Percentiles rank a stretch among this genome's conserved stretches.
Conservation (phyloP, 2,329 filamentous ascomycete genomes). For the Alternaria rosae region DNA sequence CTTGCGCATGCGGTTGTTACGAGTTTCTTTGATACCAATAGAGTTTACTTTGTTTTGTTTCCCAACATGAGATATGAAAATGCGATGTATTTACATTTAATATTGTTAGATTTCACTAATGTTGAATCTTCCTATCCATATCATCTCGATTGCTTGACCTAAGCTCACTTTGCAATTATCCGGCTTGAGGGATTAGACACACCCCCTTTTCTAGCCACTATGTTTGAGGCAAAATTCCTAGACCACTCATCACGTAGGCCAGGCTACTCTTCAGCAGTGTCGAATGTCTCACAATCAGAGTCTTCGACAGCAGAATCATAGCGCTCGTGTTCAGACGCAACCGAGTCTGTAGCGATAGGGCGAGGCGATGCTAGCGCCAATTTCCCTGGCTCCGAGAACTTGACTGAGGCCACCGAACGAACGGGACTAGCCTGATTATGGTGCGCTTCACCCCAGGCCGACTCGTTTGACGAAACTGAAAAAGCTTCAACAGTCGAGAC, state of each 20-base stretch:
- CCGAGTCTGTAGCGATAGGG: background rate
- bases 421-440: background rate
- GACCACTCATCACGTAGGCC: too few species aligned
- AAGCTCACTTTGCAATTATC: background rate
- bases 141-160: background rate
- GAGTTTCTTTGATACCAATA: conserved; percentile 5
- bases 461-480: background rate
- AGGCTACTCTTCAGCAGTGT: background rate
- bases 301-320: background rate
- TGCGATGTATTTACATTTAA: background rate
- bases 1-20: background rate
- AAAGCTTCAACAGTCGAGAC: background rate
- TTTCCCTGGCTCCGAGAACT: conserved; percentile 1
- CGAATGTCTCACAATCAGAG: background rate
- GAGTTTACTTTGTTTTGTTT: background rate
- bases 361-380: background rate
- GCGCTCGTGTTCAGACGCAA: background rate
- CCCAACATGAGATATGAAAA: background rate
- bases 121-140: background rate
- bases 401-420: background rate
- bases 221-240: background rate
- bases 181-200: background rate
- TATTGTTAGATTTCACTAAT: background rate
- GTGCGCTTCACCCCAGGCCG: background rate
- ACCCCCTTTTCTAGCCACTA: background rate